These are phyloP conservation scores for Aspergillus avenaceus DNA, from an alignment of 495 filamentous ascomycete species.

Conservation along the genomic window DNA sequence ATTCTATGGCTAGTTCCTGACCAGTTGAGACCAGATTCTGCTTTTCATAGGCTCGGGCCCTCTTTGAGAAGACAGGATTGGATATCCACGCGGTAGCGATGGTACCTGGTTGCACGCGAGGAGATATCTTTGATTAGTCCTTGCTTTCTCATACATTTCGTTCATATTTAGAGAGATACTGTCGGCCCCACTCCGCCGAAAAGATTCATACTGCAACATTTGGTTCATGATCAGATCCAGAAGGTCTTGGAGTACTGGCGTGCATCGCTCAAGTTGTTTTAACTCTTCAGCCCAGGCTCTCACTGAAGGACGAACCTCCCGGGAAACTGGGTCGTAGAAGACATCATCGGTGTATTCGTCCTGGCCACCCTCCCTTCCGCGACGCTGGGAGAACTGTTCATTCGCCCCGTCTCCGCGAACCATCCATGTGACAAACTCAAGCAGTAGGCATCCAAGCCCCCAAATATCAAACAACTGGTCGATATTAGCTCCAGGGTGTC, in stretches of 20 bases:
- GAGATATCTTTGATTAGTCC: no score
- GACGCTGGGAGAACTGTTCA: background rate
- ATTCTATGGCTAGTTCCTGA: no score
- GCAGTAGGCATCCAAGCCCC: slow-evolving; percentile 45
- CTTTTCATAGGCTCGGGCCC: no score
- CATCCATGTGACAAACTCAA: slow-evolving; percentile 29
- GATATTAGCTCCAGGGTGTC: slow-evolving; percentile 25
- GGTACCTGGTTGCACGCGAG: no score
- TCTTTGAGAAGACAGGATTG: no score
- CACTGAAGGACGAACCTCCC: background rate
- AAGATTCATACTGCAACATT: no score
- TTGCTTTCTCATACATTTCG: no score
- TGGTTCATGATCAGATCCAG: slow-evolving; percentile 8
- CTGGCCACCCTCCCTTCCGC: background rate
- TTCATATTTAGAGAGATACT: no score
- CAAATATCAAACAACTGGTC: slow-evolving; percentile 45
- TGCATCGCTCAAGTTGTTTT: background rate
- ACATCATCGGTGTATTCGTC: background rate
- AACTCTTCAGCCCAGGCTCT: slow-evolving; percentile 3
- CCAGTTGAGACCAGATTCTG: no score
- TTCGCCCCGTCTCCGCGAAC: slow-evolving; percentile 5
- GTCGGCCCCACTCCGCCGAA: no score
- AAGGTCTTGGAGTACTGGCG: slow-evolving; percentile 1
- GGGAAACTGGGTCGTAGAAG: slow-evolving; percentile 2
- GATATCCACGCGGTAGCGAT: no score